Evolutionary conservation across 768 basidiomycete genomes (phyloP).

Genomic region (Mycena kentingensis): DNA sequence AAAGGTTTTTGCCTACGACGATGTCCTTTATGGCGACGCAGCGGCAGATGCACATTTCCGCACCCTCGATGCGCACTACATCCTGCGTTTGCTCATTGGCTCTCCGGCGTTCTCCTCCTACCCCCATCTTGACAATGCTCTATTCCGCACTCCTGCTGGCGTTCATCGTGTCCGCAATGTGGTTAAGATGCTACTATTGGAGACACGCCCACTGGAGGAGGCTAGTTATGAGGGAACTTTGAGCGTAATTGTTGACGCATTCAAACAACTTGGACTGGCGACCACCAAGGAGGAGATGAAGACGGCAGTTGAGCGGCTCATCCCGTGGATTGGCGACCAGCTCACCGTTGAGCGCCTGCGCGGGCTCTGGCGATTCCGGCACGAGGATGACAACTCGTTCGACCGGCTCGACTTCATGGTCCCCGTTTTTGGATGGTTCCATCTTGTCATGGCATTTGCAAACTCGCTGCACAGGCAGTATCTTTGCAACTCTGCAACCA

Average conservation of each 20-base stretch:
- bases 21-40: background rate
- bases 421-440: conserved; percentile 35
- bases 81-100: background rate
- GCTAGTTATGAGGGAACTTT: conserved; percentile 19
- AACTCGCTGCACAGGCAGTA: conserved; percentile 37
- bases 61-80: background rate
- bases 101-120: conserved; percentile 1
- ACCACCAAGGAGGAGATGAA: background rate
- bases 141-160: conserved; percentile 12
- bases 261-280: background rate
- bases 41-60: background rate
- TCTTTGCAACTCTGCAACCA: conserved; percentile 19
- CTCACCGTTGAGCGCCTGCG: conserved; percentile 31
- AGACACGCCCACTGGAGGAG: conserved; percentile 24
- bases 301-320: conserved; percentile 18
- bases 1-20: background rate
- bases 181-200: conserved; percentile 17
- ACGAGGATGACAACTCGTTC: conserved; percentile 33
- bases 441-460: conserved; percentile 31
- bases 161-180: conserved; percentile 14
- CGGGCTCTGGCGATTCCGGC: conserved; percentile 30
- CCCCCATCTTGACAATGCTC: background rate
- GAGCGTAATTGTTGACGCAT: background rate
- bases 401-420: conserved; percentile 33
- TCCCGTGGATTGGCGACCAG: conserved; percentile 38